These are phyloP conservation scores for Hygrophorus pudorinus DNA, from an alignment of 768 basidiomycete species.

Conservation along the genomic window DNA sequence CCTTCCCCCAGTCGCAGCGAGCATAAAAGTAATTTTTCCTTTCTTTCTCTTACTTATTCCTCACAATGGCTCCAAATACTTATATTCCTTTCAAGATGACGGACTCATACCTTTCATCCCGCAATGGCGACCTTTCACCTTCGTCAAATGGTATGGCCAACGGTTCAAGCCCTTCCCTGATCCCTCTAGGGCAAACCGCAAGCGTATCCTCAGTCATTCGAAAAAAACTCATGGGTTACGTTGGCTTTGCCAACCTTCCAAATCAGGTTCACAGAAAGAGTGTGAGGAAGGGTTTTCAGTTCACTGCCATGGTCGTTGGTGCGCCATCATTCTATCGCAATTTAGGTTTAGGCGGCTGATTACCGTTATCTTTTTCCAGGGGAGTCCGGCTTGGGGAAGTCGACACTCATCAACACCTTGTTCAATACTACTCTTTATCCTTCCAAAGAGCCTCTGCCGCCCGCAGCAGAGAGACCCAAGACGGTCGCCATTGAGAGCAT, in stretches of 20 bases:
- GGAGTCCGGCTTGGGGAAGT: conserved; percentile 98
- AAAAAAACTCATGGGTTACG: conserved; percentile 93
- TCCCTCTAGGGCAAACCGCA: conserved; percentile 24
- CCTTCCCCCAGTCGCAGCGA: conserved; percentile 38
- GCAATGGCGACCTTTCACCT: conserved; percentile 45
- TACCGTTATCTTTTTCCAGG: conserved; percentile 35
- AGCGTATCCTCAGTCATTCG: conserved; percentile 44
- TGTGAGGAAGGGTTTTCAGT: conserved; percentile 97
- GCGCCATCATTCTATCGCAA: conserved; percentile 27
- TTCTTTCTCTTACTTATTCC: conserved; percentile 17
- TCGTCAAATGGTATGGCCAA: conserved; percentile 51
- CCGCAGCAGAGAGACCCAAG: conserved; percentile 78
- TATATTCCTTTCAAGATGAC: conserved; percentile 44
- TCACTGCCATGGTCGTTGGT: conserved; percentile 99
- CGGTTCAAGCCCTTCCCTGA: conserved; percentile 55
- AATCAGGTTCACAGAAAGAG: conserved; percentile 99
- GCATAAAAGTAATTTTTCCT: conserved; percentile 28
- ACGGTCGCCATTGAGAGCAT: conserved; percentile 99
- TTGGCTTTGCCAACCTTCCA: conserved; percentile 94
- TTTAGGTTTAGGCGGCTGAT: conserved; percentile 12
- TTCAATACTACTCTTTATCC: conserved; percentile 97
- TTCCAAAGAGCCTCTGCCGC: conserved; percentile 74
- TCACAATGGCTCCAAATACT: conserved; percentile 1
- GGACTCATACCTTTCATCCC: conserved; percentile 63
- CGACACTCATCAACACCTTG: conserved; percentile 96